Percentiles rank a stretch among this genome's conserved stretches.
phyloP scores from a whole-genome alignment of 2,329 filamentous ascomycete genomes.

The Venturia pyrina region DNA sequence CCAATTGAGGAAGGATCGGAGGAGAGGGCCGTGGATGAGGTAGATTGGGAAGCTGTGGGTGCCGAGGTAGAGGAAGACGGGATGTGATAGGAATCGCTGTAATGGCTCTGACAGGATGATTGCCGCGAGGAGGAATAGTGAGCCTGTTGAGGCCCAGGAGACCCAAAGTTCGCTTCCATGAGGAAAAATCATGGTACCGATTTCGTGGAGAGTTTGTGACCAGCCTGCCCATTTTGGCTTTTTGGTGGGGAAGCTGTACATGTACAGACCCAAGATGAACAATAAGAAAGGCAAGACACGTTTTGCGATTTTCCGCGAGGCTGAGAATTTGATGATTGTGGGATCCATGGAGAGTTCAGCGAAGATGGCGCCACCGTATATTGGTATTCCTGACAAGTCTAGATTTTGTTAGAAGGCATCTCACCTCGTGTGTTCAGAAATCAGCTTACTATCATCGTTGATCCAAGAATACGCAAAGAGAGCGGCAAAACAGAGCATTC shows the following conservation, averaged over 20 bases:
- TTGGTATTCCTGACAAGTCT: slow-evolving; percentile 6
- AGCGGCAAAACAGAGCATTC: slow-evolving; percentile 35
- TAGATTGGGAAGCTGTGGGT: slow-evolving; percentile 47
- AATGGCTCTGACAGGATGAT: slow-evolving; percentile 41
- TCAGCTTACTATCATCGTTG: slow-evolving; percentile 8
- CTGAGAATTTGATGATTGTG: slow-evolving; percentile 26
- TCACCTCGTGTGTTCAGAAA: not conserved
- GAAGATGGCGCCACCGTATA: slow-evolving; percentile 7
- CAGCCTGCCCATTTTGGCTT: slow-evolving; percentile 40
- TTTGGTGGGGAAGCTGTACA: slow-evolving; percentile 42
- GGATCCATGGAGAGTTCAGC: slow-evolving; percentile 6
- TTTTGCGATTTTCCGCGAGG: slow-evolving; percentile 30
- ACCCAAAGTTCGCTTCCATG: slow-evolving; percentile 33
- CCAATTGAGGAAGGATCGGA: slow-evolving; percentile 42
- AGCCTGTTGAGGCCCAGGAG: slow-evolving; percentile 38
- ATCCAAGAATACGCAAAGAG: slow-evolving; percentile 36
- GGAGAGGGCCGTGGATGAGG: slow-evolving; percentile 43
- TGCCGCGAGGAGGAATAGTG: slow-evolving; percentile 40
- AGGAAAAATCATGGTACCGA: slow-evolving; percentile 37
- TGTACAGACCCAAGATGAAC: slow-evolving; percentile 34
- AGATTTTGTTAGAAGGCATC: not conserved
- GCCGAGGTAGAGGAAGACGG: slow-evolving; percentile 44
- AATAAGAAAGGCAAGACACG: slow-evolving; percentile 27
- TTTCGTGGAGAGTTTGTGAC: slow-evolving; percentile 34
- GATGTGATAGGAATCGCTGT: slow-evolving; percentile 40